Base-by-base conservation (phyloP, 306 rosid species). In the Glycine latifolia region DNA sequence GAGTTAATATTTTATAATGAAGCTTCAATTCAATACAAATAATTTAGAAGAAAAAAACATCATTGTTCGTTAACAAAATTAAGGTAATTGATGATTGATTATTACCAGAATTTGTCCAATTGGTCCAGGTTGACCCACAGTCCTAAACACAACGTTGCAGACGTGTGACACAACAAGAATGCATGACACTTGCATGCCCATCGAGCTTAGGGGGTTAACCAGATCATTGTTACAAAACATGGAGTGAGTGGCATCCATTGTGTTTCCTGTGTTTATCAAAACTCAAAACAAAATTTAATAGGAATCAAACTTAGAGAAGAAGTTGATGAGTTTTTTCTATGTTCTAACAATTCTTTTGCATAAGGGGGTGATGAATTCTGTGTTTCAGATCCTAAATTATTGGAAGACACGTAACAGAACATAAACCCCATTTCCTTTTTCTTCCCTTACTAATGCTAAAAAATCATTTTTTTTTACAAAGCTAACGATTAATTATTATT, bases 131-230 rank as follows among this genome's bases (percentile, higher is more conserved):
- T 95, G 99, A 47, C 99, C 97, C 6, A 91, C 35, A 47, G 91
- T 80, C 73, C 87, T 93, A 77, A 95, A 95, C 33, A 95, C 61
- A 56, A 95, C 83, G 69, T 95, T 91, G 81, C 93, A 95, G 79
- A 93, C 78, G 72, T 93, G 98, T 47, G 99, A 95, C 31, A 93
- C 88, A 83, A 95, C 99, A 48, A 95, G 99, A 83, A 95, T 93
- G 89, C 90, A 86, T 0, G 97, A 73, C 33, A 91, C 91, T 62
- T 95, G 99, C 89, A 93, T 82, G 50, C 97, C 95, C 97, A 95
- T 93, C 26, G 99, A 90, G 26, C 87, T 86, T 2, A 95, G 76
- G n/a, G 97, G 98, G 79, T 93, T 93, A 86, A 87, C 70, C 78
- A 93, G 54, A 79, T 91, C 85, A 43, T 46, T 82, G 82, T 76